Evolutionary conservation across 805 yeast genomes (phyloP), one percentile per base, ranked within the genome.

Genomic region (Suhomyces xylopsoci): DNA sequence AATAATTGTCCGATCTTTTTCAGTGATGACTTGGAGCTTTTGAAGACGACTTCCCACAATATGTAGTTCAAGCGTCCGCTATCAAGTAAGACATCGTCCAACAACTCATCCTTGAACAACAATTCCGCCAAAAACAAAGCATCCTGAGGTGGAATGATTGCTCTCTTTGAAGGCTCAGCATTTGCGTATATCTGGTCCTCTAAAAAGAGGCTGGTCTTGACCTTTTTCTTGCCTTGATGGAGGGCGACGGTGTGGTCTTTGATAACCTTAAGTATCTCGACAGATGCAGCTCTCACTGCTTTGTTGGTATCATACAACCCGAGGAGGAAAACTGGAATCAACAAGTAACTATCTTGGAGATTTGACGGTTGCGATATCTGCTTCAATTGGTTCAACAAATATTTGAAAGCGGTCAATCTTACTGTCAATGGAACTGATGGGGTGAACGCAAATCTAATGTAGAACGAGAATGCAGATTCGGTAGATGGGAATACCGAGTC

Each of bases 131-230:
- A 66, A 57, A 25, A 73, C 70, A 52, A 71, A n/a, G 83, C 82
- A 63, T 90, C 96, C 45, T 80, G 80, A 36, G 90, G 87, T 20
- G 85, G 70, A 24, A 89, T 75, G 50, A 85, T 72, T 24, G 86
- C 81, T 48, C 87, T 67, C 15, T 75, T 70, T 10, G 71, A 61
- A 2, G 81, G 74, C 10, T 74, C 67, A 14, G 61, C 60, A 7
- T 72, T 62, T 10, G 87, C 90, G 63, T 87, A 92, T 14, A 90
- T 74, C 45, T 77, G 74, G 15, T 80, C 75, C 28, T 77, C 78
- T 66, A 86, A 66, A 56, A 81, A 77, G 51, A 83, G 62, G 1
- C 52, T 38, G 12, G 65, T 55, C 42, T 67, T 62, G n/a, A 73
- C 60, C 51, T 75, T 77, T 49, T 59, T 63, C 47, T 15, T 71